Evolutionary conservation across 1,284 basidiomycete species (phyloP), one percentile per base, ranked within the genome.

Genomic region (Malassezia pachydermatis): DNA sequence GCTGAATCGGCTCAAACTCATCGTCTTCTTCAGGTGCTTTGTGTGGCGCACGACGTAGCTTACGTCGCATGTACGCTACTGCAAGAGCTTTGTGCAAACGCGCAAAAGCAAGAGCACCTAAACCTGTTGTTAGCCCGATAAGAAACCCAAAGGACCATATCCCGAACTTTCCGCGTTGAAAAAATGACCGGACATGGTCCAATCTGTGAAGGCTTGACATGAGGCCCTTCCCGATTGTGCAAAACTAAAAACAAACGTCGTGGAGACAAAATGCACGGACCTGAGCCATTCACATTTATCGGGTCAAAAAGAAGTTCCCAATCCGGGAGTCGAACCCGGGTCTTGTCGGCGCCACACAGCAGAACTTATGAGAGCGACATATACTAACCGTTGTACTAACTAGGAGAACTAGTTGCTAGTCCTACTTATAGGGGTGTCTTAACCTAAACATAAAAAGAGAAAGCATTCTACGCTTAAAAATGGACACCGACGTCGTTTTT

Each of bases 61-160:
- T 46, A 22, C 41, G 41, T 22, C 41, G 41, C 20, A n/a, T 22
- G 41, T 33, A 33, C 17, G 48, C 34, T 16, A 13, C n/a, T 17
- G 34, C 11, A 10, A 41, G 27, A 10, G 35, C 24, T 24, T 38
- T 36, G 40, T 53, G 51, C 4, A 43, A n/a, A 24, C 27, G 29
- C 4, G 51, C 45, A 36, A 48, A 42, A 4, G 45, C 40, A 2
- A 47, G 32, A 13, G 51, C 38, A 2, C 45, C 58, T 4, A 68
- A 54, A 4, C 63, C 62, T 5, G 65, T 49, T 2, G 61, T 48
- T n/a, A 68, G 54, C 10, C 66, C 66, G 2, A 54, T 56, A 10
- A 63, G 45, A 23, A 68, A 49, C 32, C 65, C 65, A 16, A 67
- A 50, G 30, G 59, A 45, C 39, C 67, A 68, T 11, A 38, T 8